Evolutionary conservation across 2,329 filamentous ascomycete species (phyloP), one percentile per base, ranked within the genome.

Genomic region (Aschersonia sp.): DNA sequence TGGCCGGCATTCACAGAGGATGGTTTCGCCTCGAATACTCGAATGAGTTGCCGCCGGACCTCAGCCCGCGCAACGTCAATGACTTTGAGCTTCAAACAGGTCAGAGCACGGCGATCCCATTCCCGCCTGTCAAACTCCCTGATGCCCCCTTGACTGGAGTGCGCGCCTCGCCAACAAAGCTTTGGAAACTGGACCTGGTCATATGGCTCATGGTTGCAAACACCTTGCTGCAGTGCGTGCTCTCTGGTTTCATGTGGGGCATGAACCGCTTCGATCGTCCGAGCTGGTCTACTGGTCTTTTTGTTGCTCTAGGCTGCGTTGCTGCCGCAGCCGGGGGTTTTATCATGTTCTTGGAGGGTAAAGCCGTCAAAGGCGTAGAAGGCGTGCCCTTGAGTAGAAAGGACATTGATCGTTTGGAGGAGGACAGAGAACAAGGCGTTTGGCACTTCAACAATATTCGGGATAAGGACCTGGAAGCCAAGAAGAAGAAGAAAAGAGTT

Each of bases 231-330:
- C 88, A 94, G 62, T 73, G 73, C 40, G 72, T 78, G 14, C 71
- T 94, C 2, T 83, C 79, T 7, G 81, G 76, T 4, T 84, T 87
- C 65, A 94, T 94, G 87, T 94, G 85, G 85, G 80, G 77, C 2
- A 70, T 85, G 63, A 84, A 86, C 58, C 70, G 85, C 29, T 81
- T 80, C 57, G 66, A 83, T 29, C 71, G 87, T n/a, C 86, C 87
- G 0, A 75, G 76, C 29, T 94, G 86, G 86, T 76, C 80, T 9
- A 89, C 85, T 0, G 87, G 86, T 1, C 64, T 88, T 0, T 87
- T 92, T 58, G 83, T 94, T 14, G 83, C 76, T 2, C 59, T 90
- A 5, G 87, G 79, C 3, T 88, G 81, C 57, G 70, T 81, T 22
- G 78, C 83, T 5, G 83, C 82, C 6, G 83, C 73, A 12, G 59